These are phyloP conservation scores for Aspergillus sp. DNA, from an alignment of 2,329 filamentous ascomycete genomes.

Conservation along the genomic window DNA sequence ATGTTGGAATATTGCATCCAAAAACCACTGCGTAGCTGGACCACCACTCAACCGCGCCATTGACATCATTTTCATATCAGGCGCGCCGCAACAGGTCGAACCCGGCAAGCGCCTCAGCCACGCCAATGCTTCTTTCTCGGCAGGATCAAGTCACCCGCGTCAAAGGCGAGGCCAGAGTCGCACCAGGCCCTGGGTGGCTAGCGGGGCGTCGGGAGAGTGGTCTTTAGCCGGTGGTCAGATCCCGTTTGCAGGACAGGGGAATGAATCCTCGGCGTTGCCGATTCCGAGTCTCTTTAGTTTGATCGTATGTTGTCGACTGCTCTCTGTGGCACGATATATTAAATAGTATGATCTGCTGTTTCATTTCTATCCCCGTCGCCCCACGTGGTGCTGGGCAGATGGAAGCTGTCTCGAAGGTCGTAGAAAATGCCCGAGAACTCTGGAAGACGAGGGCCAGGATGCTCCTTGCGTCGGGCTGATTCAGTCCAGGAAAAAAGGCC, in stretches of 20 bases:
- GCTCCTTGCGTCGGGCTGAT: not conserved
- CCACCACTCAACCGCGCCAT: not conserved
- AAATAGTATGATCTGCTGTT: not conserved
- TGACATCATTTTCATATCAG: not conserved
- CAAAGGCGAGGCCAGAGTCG: not conserved
- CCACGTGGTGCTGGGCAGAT: not conserved
- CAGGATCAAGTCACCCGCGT: not conserved
- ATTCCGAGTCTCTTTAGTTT: no score
- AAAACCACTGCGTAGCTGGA: not conserved
- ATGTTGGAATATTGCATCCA: no score
- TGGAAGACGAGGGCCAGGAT: not conserved
- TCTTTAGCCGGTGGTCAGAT: not conserved
- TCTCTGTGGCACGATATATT: not conserved
- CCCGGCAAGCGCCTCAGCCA: not conserved
- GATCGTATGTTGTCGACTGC: no score
- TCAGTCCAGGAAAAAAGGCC: not conserved
- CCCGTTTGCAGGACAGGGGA: not conserved
- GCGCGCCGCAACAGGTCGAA: not conserved
- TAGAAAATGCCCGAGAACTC: not conserved
- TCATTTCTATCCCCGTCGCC: not conserved
- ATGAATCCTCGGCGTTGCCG: not conserved
- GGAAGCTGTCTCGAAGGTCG: not conserved
- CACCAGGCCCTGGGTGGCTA: not conserved
- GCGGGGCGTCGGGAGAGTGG: not conserved
- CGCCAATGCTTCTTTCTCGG: not conserved